Percentiles rank a stretch among this genome's conserved stretches.
phyloP scores from a whole-genome alignment of 345 rosid genomes.

The Citrus mangshanensis region DNA sequence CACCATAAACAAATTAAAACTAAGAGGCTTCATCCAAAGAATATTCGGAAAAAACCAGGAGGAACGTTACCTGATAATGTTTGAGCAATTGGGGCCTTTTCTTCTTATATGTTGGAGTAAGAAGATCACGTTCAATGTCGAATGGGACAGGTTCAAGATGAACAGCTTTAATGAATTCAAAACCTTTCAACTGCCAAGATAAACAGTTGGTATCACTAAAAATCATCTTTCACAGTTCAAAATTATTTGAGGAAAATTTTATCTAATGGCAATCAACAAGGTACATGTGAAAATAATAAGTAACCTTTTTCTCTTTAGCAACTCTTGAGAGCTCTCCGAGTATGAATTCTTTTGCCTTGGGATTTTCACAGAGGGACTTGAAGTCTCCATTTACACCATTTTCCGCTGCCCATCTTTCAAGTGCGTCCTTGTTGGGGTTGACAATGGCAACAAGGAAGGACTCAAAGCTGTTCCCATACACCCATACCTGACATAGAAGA shows the following conservation, averaged over 20 bases:
- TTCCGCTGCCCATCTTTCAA: conserved; percentile 78
- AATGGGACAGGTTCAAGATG: conserved; percentile 85
- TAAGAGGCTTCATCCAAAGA: neutral
- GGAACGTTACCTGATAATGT: conserved; percentile 60
- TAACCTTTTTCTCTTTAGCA: conserved; percentile 79
- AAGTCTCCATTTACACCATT: conserved; percentile 64
- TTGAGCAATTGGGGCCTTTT: conserved; percentile 90
- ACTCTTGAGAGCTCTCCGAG: conserved; percentile 65
- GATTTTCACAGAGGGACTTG: conserved; percentile 60
- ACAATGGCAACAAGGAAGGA: conserved; percentile 83
- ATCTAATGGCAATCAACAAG: neutral
- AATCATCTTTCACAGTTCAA: neutral
- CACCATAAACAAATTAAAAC: neutral
- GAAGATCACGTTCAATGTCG: conserved; percentile 82
- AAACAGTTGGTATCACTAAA: neutral
- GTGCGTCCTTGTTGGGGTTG: conserved; percentile 74
- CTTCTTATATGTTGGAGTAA: conserved; percentile 94
- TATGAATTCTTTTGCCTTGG: conserved; percentile 59
- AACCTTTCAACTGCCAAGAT: conserved; percentile 74
- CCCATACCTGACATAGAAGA: conserved; percentile 67
- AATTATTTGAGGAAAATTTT: neutral
- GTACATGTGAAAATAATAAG: neutral
- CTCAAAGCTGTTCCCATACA: conserved; percentile 96
- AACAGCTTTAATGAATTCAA: conserved; percentile 74
- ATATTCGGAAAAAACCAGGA: neutral